Evolutionary conservation across 768 basidiomycete genomes (phyloP), one percentile per base, ranked within the genome.

Genomic region (Basidioascus undulatus): DNA sequence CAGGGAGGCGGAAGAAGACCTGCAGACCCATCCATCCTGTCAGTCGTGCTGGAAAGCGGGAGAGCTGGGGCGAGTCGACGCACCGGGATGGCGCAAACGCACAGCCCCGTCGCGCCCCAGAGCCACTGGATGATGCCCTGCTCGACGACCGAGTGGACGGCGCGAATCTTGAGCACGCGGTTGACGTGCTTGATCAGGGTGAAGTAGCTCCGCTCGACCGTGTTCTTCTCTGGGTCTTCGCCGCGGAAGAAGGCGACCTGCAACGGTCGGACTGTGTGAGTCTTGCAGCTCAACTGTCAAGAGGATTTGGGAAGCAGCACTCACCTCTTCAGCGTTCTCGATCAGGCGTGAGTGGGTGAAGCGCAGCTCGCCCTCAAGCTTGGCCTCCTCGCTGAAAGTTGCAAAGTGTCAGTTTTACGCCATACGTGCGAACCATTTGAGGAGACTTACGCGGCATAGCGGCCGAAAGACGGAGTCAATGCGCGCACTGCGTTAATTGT

Each of bases 101-200:
- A 68, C 24, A 86, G 74, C 30, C 89, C 89, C 55, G 87, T 76
- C 55, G 75, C 77, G 49, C 89, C 87, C 89, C 89, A 98, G 7
- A 87, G 53, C 59, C 58, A 94, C 60, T 98, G 96, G 52, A 94
- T 76, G 33, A 98, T 74, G 2, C 81, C 84, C 58, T 96, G 89
- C 33, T 98, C 89, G 15, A 76, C 69, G 53, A 84, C 78, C 2
- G 76, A 72, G 57, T 89, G 82, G 76, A 76, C 81, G 68, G 87
- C 80, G 26, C 76, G 65, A 46, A 77, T 72, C 21, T 68, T 61
- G 49, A 87, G 63, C 2, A 87, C 76, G 43, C 67, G 67, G 48
- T 76, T 76, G 57, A 86, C 77, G 49, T 96, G 89, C 53, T 72
- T 73, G 43, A 89, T 66, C 20, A 89, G 65, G 6, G 70, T 69